Evolutionary conservation across 768 basidiomycete species (phyloP), one percentile per base, ranked within the genome.

Genomic region (Cystofilobasidium bisporidii): DNA sequence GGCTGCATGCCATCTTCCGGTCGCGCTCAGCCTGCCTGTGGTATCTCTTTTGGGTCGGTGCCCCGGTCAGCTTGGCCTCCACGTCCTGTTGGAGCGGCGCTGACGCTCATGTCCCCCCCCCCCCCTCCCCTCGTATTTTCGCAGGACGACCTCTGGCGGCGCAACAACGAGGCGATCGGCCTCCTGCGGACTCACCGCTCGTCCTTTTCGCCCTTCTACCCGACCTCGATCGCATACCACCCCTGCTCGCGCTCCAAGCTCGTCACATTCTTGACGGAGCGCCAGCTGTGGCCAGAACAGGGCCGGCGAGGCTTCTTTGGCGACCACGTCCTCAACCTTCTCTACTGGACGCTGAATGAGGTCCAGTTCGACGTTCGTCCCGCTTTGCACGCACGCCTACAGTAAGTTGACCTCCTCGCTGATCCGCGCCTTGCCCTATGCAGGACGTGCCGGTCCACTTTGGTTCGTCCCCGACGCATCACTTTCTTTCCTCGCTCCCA

Each of bases 131-230:
- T n/a, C n/a, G n/a, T 36, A 36, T 36, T 36, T 5, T 12, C 36
- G 36, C 36, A 36, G 36, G 87, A 89, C 72, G 87, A 88, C 73
- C 73, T 87, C 10, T 89, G 86, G 86, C 79, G 86, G 69, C 79
- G 86, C 63, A 88, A 89, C 73, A 75, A 83, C 71, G 80, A 82
- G 53, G 83, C 85, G 0, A 83, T 87, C 56, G 71, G 77, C 22
- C 79, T 77, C 20, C 75, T 89, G 18, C 64, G 74, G 56, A 79
- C 76, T 9, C 79, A 85, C 71, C 81, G 80, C 3, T 38, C 79
- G 0, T 84, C 86, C 72, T 90, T 89, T 73, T 83, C 86, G 73
- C 87, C 88, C 0, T 81, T 85, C 69, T 89, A 85, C 72, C 81
- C 82, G 14, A 81, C 82, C 0, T 87, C 86, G 5, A 85, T 90